Evolutionary conservation across 2,329 filamentous ascomycete genomes (phyloP).

Genomic region (Trematosphaeria pertusa): DNA sequence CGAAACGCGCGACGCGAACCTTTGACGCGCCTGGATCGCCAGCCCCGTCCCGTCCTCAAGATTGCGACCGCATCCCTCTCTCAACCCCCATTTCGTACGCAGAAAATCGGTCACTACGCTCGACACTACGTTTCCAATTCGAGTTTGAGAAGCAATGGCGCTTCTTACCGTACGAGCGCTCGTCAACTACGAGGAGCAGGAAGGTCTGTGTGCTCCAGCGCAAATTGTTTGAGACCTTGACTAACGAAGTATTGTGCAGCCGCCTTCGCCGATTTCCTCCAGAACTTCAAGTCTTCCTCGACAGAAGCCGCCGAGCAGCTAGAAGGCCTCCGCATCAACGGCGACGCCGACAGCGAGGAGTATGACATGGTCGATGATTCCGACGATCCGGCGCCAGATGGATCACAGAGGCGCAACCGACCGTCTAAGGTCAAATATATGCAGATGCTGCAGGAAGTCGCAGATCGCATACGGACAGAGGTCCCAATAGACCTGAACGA

Average conservation of each 20-base stretch:
- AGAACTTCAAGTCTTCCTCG: constrained; percentile 84
- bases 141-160: constrained; percentile 69
- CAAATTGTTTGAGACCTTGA: constrained; percentile 19
- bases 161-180: constrained; percentile 79
- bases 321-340: constrained; percentile 83
- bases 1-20: constrained; percentile 35
- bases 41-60: constrained; percentile 25
- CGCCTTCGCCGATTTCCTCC: constrained; percentile 87
- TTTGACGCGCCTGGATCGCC: constrained; percentile 28
- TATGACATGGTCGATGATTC: constrained; percentile 92
- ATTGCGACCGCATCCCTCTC: constrained; percentile 32
- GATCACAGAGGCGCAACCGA: constrained; percentile 46
- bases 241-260: constrained; percentile 58
- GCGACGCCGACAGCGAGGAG: constrained; percentile 85
- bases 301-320: constrained; percentile 79
- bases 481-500: constrained; percentile 91
- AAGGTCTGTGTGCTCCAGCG: constrained; percentile 63
- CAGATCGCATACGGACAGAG: constrained; percentile 78
- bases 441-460: constrained; percentile 83
- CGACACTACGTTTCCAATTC: constrained; percentile 1
- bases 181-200: constrained; percentile 88
- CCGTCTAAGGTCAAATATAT: constrained; percentile 83
- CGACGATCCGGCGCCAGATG: constrained; percentile 63
- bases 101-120: constrained; percentile 15
- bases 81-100: constrained; percentile 15